Base-by-base conservation (phyloP, 2,329 filamentous ascomycete genomes). In the Fonsecaea pedrosoi region DNA sequence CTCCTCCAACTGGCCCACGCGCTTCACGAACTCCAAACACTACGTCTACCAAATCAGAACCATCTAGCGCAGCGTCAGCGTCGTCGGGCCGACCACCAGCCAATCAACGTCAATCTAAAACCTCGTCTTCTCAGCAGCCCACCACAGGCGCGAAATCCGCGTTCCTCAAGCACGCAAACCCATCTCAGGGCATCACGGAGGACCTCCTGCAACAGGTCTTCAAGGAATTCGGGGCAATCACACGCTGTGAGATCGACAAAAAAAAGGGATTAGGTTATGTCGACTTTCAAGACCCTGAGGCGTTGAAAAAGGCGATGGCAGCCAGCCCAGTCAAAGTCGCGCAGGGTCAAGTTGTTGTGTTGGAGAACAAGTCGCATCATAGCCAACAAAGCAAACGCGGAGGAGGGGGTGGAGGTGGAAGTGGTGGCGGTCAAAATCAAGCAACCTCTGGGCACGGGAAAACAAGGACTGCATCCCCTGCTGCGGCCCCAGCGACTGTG, bases 191-290 rank as follows among this genome's bases (percentile, higher is more conserved):
- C 13, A 91, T 97, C 55, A 97, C 92, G 0, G 94, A 97, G 75
- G 82, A 89, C 0, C 80, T 93, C 0, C 86, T 98, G 1, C 89
- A 90, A 73, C 86, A 90, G 71, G 89, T 91, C 0, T 87, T 98
- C 75, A 85, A 89, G 54, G 78, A 81, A 0, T 96, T 92, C 73
- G 94, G 94, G 1, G 78, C 86, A 1, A 86, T 97, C 54, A 87
- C 87, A 0, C 90, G 88, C 71, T 92, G 97, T 18, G 94, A 97
- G 73, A 94, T 98, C 62, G 94, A 98, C 76, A 94, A 93, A 78
- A 91, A 94, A 74, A 97, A 97, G 78, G 93, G 93, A 0, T 96
- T 97, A 74, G 94, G 93, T 2, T 97, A 97, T 76, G 90, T 96
- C 45, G 92, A 97, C 70, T 98, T 97, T 80, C 85, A 86, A 9